Base-by-base conservation (phyloP, 352 stramenopile genomes). In the Pythium dissotocum region DNA sequence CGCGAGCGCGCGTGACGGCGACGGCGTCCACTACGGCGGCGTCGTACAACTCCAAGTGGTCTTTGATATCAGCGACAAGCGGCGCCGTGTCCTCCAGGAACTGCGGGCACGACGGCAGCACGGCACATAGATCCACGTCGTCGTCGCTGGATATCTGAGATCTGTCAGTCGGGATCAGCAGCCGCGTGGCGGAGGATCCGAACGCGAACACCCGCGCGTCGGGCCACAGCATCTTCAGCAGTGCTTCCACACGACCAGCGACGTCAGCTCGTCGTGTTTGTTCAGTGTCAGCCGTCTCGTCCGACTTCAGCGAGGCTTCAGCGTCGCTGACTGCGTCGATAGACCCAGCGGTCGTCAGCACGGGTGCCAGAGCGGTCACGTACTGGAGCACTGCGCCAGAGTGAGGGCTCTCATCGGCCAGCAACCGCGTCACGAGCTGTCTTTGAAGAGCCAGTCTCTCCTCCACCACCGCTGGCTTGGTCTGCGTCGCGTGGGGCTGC, bases 71-170 rank as follows among this genome's bases (percentile, higher is more conserved):
- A 14, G 73, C 75, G 6, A 90, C 58, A 2, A 93, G 44, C 16
- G 72, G 30, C 6, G 78, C 78, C 6, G 83, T 85, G 35, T 76
- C 81, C n/a, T 89, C 73, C 4, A 77, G 77, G 24, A 86, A 85
- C 26, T 75, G 57, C 5, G 72, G 63, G 9, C 57, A 72, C 9
- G 85, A 93, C 28, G 85, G 85, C 46, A 92, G 63, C 42, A 95
- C 33, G 16, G 77, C 87, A 51, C 83, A 93, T 35, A 95, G 69
- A 75, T 95, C 85, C 57, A 95, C 71, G 52, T 95, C 87, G 49
- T 84, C 74, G 10, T 67, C 18, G 24, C 64, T 63, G 4, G 58
- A 38, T 7, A n/a, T 33, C 4, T 10, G 10, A 2, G 2, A 16
- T 4, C 64, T 46, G n/a, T 46, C 33, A 1, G 12, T 13, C 4